These are phyloP conservation scores for Beauveria caledonica DNA, from an alignment of 2,329 filamentous ascomycete species.

Conservation along the genomic window DNA sequence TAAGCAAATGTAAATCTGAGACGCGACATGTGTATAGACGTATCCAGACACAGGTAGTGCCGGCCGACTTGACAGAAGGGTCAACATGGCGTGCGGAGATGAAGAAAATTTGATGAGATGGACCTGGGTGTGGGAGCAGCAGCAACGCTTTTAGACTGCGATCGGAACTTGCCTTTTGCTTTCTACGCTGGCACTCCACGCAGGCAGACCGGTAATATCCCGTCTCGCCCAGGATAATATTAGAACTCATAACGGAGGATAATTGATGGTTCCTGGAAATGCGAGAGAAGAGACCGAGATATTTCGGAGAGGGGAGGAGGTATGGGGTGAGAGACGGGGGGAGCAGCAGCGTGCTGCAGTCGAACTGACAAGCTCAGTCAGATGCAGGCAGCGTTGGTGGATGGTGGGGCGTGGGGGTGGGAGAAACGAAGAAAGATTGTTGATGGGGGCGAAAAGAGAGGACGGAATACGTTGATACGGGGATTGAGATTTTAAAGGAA, in stretches of 20 bases:
- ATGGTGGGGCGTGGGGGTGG: too few species aligned
- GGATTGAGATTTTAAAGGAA: too few species aligned
- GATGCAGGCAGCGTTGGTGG: background rate
- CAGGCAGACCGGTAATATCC: conserved; percentile 28
- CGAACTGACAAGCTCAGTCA: background rate
- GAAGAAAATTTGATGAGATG: background rate
- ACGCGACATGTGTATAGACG: too few species aligned
- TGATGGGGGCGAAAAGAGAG: too few species aligned
- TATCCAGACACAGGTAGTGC: background rate
- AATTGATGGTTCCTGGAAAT: background rate
- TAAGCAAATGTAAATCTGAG: background rate
- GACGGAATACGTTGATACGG: too few species aligned
- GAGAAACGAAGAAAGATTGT: too few species aligned
- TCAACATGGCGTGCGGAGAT: too few species aligned
- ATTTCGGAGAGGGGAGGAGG: conserved; percentile 3
- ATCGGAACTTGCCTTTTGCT: conserved; percentile 27
- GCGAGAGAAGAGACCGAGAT: background rate
- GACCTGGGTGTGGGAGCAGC: background rate
- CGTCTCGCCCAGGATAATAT: conserved; percentile 11
- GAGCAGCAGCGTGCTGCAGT: background rate
- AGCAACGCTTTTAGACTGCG: background rate
- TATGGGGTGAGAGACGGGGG: background rate
- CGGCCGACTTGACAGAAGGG: background rate
- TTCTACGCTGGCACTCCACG: conserved; percentile 34
- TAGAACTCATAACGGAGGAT: conserved; percentile 9